Conservation (phyloP, 116 monocot species). For the Posidonia oceanica region DNA sequence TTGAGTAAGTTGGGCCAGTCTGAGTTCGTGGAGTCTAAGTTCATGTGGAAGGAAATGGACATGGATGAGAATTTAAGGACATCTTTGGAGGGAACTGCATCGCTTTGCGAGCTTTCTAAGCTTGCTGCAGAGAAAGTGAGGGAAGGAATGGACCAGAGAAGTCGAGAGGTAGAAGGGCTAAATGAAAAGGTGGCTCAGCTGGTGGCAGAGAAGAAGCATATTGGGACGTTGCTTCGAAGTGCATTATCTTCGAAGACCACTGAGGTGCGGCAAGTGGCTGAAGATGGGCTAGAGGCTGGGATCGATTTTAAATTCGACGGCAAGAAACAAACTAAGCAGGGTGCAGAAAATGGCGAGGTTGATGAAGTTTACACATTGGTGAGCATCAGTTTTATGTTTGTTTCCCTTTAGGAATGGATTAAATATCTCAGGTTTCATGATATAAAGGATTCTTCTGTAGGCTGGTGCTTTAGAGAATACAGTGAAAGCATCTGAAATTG, state of each 20-base stretch:
- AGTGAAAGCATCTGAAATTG: constrained; percentile 78
- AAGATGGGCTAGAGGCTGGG: constrained; percentile 75
- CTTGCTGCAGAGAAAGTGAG: constrained; percentile 53
- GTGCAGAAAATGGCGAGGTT: constrained; percentile 21
- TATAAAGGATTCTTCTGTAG: constrained; percentile 14
- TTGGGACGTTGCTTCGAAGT: constrained; percentile 79
- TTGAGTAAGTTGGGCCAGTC: constrained; percentile 18
- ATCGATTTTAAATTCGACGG: constrained; percentile 52
- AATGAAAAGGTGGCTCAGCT: constrained; percentile 41
- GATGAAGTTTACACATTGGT: constrained; percentile 96
- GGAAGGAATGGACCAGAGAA: constrained; percentile 27
- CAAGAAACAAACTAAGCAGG: not conserved
- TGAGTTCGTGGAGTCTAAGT: constrained; percentile 42
- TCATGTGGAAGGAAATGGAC: constrained; percentile 70
- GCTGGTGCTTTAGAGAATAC: constrained; percentile 88
- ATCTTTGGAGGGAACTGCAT: constrained; percentile 38
- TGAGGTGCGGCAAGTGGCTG: constrained; percentile 66
- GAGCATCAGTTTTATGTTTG: constrained; percentile 12
- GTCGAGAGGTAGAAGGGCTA: constrained; percentile 24
- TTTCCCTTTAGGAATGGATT: not conserved
- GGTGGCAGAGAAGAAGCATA: constrained; percentile 72
- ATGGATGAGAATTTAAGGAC: constrained; percentile 49
- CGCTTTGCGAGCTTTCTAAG: constrained; percentile 45
- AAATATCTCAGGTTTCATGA: not conserved
- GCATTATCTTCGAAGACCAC: constrained; percentile 61